Evolutionary conservation across 106 monocot species (phyloP), one percentile per base, ranked within the genome.

Genomic region (Dioscorea dumetorum): DNA sequence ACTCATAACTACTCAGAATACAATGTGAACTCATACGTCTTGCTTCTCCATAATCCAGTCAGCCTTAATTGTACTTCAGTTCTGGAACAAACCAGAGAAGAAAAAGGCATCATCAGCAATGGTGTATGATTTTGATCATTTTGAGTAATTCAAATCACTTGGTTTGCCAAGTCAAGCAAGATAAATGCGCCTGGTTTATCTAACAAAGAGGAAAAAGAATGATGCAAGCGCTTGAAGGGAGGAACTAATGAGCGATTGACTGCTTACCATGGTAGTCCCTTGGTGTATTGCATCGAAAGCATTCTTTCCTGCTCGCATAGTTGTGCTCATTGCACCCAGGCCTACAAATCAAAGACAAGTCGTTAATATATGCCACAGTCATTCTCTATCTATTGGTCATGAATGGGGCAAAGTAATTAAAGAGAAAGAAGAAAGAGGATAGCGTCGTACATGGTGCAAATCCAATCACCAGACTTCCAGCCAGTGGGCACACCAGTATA

Each of bases 381-480:
- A n/a, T n/a, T n/a, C n/a, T n/a, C n/a, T n/a, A 51, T 12, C 51
- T 2, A 51, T 51, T 12, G 1, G 4, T 51, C 17, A 51, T 51
- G 51, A 13, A 51, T 51, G 51, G 51, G 17, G 11, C n/a, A n/a
- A 1, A 51, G 17, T 13, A 51, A 12, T 21, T 12, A 61, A 28
- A 24, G 10, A 8, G 41, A 41, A 0, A 6, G 41, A 41, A 41
- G 10, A 41, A 41, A 41, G 41, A 41, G 10, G 32, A 62, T 62
- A 4, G 0, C 1, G 4, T 10, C 20, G 22, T 52, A 71, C 71
- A 60, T 71, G 59, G 60, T 5, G 24, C 71, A 71, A 60, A 71
- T 41, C 71, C 71, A 71, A 24, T 57, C 70, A 11, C 71, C 71
- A 33, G 71, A 61, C 28, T 71, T 71, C 60, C 60, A 71, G 5